Conservation (phyloP, 2,329 filamentous ascomycete species). For the Pyrenophora tritici-repentis region DNA sequence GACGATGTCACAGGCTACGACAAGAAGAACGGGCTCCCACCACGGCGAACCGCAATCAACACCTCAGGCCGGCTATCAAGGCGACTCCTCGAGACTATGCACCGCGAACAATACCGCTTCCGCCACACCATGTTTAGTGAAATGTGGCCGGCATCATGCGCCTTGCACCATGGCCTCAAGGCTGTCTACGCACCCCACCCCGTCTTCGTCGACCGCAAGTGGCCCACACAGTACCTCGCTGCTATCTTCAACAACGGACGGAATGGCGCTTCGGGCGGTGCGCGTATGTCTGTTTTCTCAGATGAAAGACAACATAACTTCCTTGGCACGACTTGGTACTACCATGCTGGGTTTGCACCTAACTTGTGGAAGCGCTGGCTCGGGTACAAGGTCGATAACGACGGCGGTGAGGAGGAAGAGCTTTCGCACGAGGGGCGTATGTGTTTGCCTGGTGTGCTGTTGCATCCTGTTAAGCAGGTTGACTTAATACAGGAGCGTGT, state of each 20-base stretch:
- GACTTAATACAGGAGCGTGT: slow-evolving; percentile 52
- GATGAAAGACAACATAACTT: slow-evolving; percentile 61
- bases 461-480: slow-evolving; percentile 58
- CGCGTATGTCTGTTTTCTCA: slow-evolving; percentile 54
- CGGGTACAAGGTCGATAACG: slow-evolving; percentile 58
- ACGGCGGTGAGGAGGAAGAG: slow-evolving; percentile 54
- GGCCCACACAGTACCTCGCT: slow-evolving; percentile 60
- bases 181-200: slow-evolving; percentile 69
- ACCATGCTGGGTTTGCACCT: slow-evolving; percentile 57
- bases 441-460: slow-evolving; percentile 54
- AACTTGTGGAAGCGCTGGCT: slow-evolving; percentile 63
- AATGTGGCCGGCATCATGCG: slow-evolving; percentile 75
- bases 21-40: slow-evolving; percentile 58
- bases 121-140: slow-evolving; percentile 77
- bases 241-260: slow-evolving; percentile 62
- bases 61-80: slow-evolving; percentile 71
- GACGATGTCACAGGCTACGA: slow-evolving; percentile 74
- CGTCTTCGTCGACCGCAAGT: slow-evolving; percentile 61
- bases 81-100: slow-evolving; percentile 71
- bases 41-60: slow-evolving; percentile 72
- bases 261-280: slow-evolving; percentile 56
- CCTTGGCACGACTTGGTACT: slow-evolving; percentile 59
- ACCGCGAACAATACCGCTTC: slow-evolving; percentile 71
- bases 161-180: slow-evolving; percentile 77
- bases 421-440: slow-evolving; percentile 53